phyloP scores from a whole-genome alignment of 768 basidiomycete species.

The Mycena epipterygia region DNA sequence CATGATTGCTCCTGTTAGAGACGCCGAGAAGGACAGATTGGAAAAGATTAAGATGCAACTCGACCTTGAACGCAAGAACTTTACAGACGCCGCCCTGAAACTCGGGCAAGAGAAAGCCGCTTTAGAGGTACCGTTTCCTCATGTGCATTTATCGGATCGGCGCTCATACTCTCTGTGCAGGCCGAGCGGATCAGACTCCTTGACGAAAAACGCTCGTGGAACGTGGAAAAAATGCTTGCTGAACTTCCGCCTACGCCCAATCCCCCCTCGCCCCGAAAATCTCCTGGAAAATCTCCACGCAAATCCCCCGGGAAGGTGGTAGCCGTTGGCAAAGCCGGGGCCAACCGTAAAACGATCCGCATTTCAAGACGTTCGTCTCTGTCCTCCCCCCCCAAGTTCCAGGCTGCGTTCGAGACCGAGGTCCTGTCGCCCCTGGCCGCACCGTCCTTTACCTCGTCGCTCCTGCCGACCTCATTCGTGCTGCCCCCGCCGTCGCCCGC shows the following conservation, averaged over 20 bases:
- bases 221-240: constrained; percentile 71
- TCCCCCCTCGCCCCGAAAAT: constrained; percentile 45
- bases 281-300: constrained; percentile 56
- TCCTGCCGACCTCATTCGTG: constrained; percentile 79
- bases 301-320: constrained; percentile 61
- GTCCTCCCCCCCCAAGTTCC: constrained; percentile 44
- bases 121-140: constrained; percentile 66
- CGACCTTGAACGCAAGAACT: constrained; percentile 73
- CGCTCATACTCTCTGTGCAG: constrained; percentile 50
- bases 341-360: constrained; percentile 57
- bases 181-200: constrained; percentile 70
- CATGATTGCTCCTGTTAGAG: constrained; percentile 64
- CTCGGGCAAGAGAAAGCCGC: constrained; percentile 75
- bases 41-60: constrained; percentile 68
- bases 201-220: constrained; percentile 84
- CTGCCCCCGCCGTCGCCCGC: constrained; percentile 85
- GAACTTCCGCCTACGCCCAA: constrained; percentile 65
- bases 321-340: constrained; percentile 61
- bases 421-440: constrained; percentile 50
- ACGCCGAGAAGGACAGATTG: constrained; percentile 68
- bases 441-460: constrained; percentile 47
- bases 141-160: constrained; percentile 19
- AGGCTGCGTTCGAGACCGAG: constrained; percentile 68
- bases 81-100: constrained; percentile 73
- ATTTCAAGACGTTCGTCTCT: constrained; percentile 63